phyloP scores from a whole-genome alignment of 306 rosid species.

The Dalbergia cochinchinensis region DNA sequence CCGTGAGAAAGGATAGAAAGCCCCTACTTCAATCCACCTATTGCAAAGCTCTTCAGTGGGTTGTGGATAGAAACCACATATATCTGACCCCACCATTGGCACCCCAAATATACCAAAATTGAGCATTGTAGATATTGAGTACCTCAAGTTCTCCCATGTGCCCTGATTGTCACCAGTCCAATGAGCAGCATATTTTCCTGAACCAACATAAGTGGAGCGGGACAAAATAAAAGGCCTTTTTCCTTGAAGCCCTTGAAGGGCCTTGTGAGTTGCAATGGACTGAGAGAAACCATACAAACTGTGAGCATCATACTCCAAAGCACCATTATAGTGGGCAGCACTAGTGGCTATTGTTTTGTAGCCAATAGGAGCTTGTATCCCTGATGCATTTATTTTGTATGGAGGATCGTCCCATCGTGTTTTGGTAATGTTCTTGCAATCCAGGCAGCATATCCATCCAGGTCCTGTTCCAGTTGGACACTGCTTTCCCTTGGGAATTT shows the following conservation, averaged over 20 bases:
- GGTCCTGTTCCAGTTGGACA: constrained; percentile 85
- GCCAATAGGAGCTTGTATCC: constrained; percentile 79
- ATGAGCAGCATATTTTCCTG: constrained; percentile 91
- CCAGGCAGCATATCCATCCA: constrained; percentile 92
- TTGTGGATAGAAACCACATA: constrained; percentile 90
- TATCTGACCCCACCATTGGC: constrained; percentile 98
- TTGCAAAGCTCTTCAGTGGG: constrained; percentile 98
- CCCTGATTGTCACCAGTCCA: constrained; percentile 98
- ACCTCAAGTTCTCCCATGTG: constrained; percentile 83
- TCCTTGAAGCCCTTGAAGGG: constrained; percentile 80
- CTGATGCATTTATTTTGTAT: constrained; percentile 93
- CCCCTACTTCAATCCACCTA: constrained; percentile 97
- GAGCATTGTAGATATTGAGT: constrained; percentile 90
- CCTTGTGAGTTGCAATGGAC: constrained; percentile 87
- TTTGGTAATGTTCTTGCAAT: constrained; percentile 87
- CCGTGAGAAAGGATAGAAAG: constrained; percentile 96
- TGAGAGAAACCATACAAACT: constrained; percentile 92
- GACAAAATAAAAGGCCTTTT: constrained; percentile 87
- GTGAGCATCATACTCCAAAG: constrained; percentile 95
- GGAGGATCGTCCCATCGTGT: constrained; percentile 98
- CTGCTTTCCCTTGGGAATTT: constrained; percentile 67
- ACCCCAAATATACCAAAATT: constrained; percentile 96
- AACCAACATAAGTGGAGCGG: constrained; percentile 91
- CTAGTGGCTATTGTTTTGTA: constrained; percentile 95
- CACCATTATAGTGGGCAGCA: constrained; percentile 88